These are phyloP conservation scores for Arbutus unedo DNA, from an alignment of 148 eudicot genomes.

Conservation along the genomic window DNA sequence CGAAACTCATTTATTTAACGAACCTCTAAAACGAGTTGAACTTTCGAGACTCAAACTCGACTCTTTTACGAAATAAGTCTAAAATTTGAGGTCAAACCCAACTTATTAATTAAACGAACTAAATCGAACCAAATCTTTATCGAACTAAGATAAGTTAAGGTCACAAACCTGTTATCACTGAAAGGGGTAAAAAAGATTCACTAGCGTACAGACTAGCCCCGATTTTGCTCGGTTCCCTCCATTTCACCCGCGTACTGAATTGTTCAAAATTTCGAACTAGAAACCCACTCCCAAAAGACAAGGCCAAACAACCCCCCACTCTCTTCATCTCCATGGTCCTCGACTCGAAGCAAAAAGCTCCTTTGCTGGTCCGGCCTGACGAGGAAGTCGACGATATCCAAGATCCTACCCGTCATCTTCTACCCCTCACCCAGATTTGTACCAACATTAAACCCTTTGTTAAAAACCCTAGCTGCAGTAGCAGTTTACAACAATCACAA, in stretches of 20 bases:
- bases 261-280: neutral
- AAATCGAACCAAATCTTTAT: no score
- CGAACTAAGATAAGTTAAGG: no score
- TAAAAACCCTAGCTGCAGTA: neutral
- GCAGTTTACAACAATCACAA: neutral
- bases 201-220: no score
- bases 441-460: neutral
- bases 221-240: neutral
- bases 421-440: conserved; percentile 6
- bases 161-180: no score
- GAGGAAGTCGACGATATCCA: conserved; percentile 32
- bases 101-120: no score
- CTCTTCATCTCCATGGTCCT: neutral
- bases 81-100: no score
- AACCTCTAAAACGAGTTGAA: no score
- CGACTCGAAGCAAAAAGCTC: neutral
- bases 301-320: neutral
- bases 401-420: conserved; percentile 19
- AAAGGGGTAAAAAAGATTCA: no score
- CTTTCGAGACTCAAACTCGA: no score
- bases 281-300: neutral
- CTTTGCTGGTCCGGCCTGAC: neutral
- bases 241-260: neutral
- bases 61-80: no score
- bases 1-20: no score